Evolutionary conservation across 192 early-diverging fungal genomes (phyloP), one percentile per base, ranked within the genome.

Genomic region (Podila minutissima): DNA sequence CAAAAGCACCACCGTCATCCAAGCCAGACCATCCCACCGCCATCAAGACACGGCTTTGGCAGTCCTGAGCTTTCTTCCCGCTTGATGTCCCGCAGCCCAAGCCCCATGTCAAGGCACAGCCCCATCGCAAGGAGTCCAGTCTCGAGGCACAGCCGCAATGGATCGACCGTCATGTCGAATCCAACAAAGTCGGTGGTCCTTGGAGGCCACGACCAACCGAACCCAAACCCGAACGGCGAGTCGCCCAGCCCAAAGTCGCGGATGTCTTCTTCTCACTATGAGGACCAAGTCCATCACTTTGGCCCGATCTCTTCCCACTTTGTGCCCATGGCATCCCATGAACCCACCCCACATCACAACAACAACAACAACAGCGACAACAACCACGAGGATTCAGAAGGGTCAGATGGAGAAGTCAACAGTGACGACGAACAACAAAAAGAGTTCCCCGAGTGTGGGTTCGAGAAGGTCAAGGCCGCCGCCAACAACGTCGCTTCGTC

Each of bases 161-260:
- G 53, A 4, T 55, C 53, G 8, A 55, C 53, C n/a, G 20, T 26
- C 17, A 7, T 55, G 53, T 26, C 53, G 11, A 26, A 55, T 22
- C 53, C 41, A 46, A 17, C 41, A 46, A 46, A 46, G 41, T 46
- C 41, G 1, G 41, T 46, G 41, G 41, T 46, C 13, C 53, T 55
- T 24, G 53, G 31, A 12, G 26, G 29, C 29, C 17, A 31, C 15
- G 22, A 61, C 19, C 28, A 35, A 28, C 31, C 59, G 4, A 61
- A 61, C 12, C 59, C 31, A 5, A 61, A 61, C 59, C 59, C 59
- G 29, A 61, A 61, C 26, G 59, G 59, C 22, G 59, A 61, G 15
- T 61, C 59, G 28, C 59, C 59, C 29, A 33, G 31, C 1, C 53
- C 53, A 22, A 55, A 55, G n/a, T 55, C 53, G 5, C 20, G 53